A percentile compares a stretch with the other conserved stretches of the same genome.
phyloP scores from a whole-genome alignment of 2,329 filamentous ascomycete species.

The Neurospora sp. region DNA sequence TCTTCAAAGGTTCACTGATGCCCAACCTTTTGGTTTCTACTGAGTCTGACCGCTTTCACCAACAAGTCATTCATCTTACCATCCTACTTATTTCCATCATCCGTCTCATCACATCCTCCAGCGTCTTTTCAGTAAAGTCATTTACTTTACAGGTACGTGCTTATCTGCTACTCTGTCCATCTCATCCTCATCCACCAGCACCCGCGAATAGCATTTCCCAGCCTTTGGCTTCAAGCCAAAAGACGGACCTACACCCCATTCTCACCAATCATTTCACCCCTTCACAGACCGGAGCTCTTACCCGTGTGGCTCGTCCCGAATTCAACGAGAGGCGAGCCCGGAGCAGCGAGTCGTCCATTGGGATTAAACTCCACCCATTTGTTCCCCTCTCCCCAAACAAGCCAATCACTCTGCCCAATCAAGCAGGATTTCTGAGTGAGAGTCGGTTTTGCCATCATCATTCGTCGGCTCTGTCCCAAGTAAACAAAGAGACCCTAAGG shows the following conservation, averaged over 20 bases:
- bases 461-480: constrained; percentile 11
- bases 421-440: constrained; percentile 10
- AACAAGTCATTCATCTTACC: constrained; percentile 16
- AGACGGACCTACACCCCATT: constrained; percentile 9
- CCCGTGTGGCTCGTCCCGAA: constrained; percentile 18
- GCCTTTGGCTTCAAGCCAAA: constrained; percentile 9
- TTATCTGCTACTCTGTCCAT: neutral
- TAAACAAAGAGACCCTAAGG: constrained; percentile 16
- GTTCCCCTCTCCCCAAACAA: constrained; percentile 17
- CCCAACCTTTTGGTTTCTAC: constrained; percentile 21
- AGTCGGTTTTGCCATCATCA: constrained; percentile 11
- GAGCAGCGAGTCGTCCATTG: constrained; percentile 17
- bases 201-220: constrained; percentile 2
- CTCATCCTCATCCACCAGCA: constrained; percentile 1
- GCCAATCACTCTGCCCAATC: constrained; percentile 25
- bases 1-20: constrained; percentile 18
- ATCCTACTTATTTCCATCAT: constrained; percentile 1
- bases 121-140: constrained; percentile 5
- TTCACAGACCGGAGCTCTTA: constrained; percentile 16
- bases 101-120: constrained; percentile 4
- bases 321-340: neutral
- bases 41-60: constrained; percentile 23
- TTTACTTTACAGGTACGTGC: constrained; percentile 1
- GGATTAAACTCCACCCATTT: constrained; percentile 22
- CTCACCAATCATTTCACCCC: constrained; percentile 23